phyloP scores from a whole-genome alignment of 2,329 filamentous ascomycete genomes.

The Mycogone perniciosa region DNA sequence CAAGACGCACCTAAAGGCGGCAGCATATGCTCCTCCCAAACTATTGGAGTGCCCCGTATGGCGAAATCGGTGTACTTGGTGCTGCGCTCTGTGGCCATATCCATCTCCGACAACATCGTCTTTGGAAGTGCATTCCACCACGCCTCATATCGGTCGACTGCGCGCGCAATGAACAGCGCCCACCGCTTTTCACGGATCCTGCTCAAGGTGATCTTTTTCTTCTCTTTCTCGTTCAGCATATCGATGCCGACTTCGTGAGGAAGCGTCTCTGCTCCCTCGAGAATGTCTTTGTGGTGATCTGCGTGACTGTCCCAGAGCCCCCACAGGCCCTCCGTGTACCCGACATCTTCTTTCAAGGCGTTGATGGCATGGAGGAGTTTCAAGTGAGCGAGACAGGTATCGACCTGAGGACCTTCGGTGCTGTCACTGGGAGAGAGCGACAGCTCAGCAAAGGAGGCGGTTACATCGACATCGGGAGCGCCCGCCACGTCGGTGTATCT shows the following conservation, averaged over 20 bases:
- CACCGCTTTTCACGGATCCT: conserved; percentile 65
- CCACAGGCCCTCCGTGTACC: conserved; percentile 61
- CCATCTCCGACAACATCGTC: conserved; percentile 27
- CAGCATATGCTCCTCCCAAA: conserved; percentile 38
- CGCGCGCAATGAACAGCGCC: conserved; percentile 62
- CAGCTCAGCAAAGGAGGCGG: conserved; percentile 3
- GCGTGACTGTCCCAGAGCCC: conserved; percentile 48
- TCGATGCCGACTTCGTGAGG: conserved; percentile 9
- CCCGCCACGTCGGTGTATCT: no score
- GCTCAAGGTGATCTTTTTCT: conserved; percentile 31
- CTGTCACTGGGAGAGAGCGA: neutral
- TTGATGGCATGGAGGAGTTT: conserved; percentile 66
- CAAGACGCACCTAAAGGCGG: conserved; percentile 49
- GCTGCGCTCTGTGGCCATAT: conserved; percentile 26
- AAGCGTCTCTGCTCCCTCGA: conserved; percentile 1
- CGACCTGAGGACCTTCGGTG: conserved; percentile 15
- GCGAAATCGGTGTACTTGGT: conserved; percentile 30
- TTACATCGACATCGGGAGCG: conserved; percentile 2
- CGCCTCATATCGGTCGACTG: conserved; percentile 58
- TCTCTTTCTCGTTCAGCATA: conserved; percentile 25
- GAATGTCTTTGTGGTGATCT: conserved; percentile 11
- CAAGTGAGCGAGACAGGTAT: conserved; percentile 65
- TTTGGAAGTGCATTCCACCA: conserved; percentile 51
- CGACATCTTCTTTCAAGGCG: conserved; percentile 60
- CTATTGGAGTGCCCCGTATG: conserved; percentile 10